phyloP scores from a whole-genome alignment of 2,329 filamentous ascomycete species.

The Zymoseptoria ardabiliae region DNA sequence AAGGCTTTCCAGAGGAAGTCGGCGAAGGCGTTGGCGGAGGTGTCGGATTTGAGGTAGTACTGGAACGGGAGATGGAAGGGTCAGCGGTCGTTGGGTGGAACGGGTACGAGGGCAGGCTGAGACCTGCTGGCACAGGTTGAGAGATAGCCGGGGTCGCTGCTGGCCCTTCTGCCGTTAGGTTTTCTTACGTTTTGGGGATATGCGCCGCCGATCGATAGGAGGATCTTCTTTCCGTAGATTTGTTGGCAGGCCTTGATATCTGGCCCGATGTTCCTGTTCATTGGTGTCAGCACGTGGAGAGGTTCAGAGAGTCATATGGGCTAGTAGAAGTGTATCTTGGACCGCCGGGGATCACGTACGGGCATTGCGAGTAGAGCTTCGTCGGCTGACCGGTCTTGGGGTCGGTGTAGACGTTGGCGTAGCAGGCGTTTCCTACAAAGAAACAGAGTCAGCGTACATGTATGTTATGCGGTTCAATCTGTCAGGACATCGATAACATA shows the following conservation, averaged over 20 bases:
- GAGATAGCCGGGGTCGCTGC: no score
- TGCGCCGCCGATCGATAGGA: conserved; percentile 41
- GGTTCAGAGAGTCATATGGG: neutral
- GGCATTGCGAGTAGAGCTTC: conserved; percentile 1
- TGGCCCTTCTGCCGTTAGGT: no score
- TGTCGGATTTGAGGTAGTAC: conserved; percentile 38
- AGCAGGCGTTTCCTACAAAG: conserved; percentile 8
- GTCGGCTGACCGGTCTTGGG: conserved; percentile 7
- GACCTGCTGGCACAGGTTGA: no score
- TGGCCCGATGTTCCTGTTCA: conserved; percentile 24
- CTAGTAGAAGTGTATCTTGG: neutral
- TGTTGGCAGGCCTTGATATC: conserved; percentile 41
- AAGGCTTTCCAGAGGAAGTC: conserved; percentile 42
- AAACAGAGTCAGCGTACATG: neutral
- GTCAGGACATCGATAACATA: conserved; percentile 16
- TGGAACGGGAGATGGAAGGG: neutral
- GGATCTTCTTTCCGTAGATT: conserved; percentile 38
- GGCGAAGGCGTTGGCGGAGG: conserved; percentile 37
- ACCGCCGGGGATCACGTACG: neutral
- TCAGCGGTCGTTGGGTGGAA: no score
- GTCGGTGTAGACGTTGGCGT: conserved; percentile 9
- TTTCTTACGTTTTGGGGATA: conserved; percentile 21
- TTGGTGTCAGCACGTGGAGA: neutral
- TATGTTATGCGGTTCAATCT: neutral
- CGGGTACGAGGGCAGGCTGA: no score